Percentiles rank a stretch among this genome's conserved stretches.
Evolutionary conservation across 2,329 filamentous ascomycete genomes (phyloP).

Genomic region (Xylaria arbuscula): DNA sequence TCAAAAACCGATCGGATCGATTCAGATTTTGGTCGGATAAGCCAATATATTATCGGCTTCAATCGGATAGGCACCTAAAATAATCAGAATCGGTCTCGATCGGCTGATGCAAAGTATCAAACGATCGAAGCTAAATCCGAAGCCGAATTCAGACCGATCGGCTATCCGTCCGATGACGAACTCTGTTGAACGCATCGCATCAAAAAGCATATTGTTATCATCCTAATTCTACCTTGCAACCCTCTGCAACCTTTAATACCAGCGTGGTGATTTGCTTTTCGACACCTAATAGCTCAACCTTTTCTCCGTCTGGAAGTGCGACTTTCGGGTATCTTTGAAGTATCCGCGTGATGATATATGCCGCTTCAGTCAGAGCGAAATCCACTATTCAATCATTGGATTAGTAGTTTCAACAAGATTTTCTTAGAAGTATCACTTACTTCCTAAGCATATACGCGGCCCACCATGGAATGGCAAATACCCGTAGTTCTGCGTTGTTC

Average conservation of each 20-base stretch:
- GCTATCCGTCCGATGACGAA: no score
- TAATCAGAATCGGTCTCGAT: no score
- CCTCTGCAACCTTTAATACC: constrained; percentile 40
- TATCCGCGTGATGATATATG: constrained; percentile 43
- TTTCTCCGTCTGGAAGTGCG: constrained; percentile 39
- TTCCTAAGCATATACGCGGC: constrained; percentile 43
- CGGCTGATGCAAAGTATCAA: no score
- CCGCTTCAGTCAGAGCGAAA: constrained; percentile 44
- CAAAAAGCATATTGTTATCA: background rate
- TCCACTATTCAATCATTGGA: constrained; percentile 38
- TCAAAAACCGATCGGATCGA: no score
- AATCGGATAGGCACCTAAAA: no score
- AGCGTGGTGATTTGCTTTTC: constrained; percentile 43
- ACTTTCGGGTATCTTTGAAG: constrained; percentile 42
- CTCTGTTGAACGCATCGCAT: no score
- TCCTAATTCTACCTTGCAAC: constrained; percentile 42
- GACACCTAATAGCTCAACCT: constrained; percentile 39
- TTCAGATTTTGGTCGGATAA: no score
- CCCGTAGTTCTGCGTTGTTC: constrained; percentile 40
- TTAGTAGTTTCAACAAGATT: background rate
- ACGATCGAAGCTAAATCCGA: no score
- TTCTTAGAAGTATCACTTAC: constrained; percentile 31
- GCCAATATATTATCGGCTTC: no score
- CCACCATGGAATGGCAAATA: constrained; percentile 46
- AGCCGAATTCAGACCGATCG: no score